Conservation (phyloP, 2,329 filamentous ascomycete species). For the Exserohilum turcica region DNA sequence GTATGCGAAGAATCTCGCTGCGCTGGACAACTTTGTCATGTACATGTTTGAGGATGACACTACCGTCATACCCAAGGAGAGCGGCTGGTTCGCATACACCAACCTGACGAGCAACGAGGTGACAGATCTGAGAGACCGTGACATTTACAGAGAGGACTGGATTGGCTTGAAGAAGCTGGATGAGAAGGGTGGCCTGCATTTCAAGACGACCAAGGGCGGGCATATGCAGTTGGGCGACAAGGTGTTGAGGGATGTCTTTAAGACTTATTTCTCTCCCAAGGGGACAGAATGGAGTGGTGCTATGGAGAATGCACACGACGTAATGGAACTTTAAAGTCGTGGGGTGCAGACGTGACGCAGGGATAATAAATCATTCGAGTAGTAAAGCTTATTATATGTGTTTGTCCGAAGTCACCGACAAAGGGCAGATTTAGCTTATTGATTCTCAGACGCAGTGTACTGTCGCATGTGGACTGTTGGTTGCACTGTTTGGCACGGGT, state of each 20-base stretch:
- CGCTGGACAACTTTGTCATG: slow-evolving; percentile 81
- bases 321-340: slow-evolving; percentile 31
- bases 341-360: too few relatives aligned
- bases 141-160: slow-evolving; percentile 90
- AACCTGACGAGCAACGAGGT: slow-evolving; percentile 68
- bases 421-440: background rate
- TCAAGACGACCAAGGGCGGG: slow-evolving; percentile 72
- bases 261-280: slow-evolving; percentile 65
- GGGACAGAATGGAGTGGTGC: slow-evolving; percentile 18
- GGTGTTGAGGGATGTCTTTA: slow-evolving; percentile 68
- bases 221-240: slow-evolving; percentile 82
- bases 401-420: background rate
- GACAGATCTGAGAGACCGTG: slow-evolving; percentile 69
- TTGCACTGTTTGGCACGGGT: background rate
- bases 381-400: background rate
- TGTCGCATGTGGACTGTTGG: background rate
- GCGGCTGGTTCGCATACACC: slow-evolving; percentile 81
- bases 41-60: slow-evolving; percentile 86
- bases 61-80: slow-evolving; percentile 88
- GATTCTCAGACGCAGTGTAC: background rate
- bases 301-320: slow-evolving; percentile 23
- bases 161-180: slow-evolving; percentile 81
- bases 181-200: slow-evolving; percentile 76
- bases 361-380: background rate
- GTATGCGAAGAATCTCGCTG: slow-evolving; percentile 73